phyloP scores from a whole-genome alignment of 306 rosid species.

The Trifolium fragiferum region DNA sequence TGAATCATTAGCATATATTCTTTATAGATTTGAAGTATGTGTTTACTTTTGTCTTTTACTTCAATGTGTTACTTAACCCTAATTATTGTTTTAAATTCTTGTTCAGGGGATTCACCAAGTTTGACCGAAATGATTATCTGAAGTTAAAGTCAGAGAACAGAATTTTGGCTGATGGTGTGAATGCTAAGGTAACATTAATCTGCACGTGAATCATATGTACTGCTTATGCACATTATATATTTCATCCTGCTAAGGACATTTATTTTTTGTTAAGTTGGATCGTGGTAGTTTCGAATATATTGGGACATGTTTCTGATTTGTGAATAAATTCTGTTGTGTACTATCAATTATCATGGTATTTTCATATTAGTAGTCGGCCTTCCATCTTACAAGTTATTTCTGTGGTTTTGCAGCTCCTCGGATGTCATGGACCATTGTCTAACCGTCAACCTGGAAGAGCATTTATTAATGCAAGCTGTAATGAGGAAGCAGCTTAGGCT shows the following conservation, averaged over 20 bases:
- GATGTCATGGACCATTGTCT: background rate
- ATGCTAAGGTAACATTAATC: background rate
- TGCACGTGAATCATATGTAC: background rate
- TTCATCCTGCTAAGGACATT: background rate
- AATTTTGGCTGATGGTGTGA: background rate
- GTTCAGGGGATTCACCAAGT: background rate
- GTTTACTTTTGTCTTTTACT: background rate
- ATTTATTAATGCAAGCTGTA: background rate
- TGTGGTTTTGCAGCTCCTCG: background rate
- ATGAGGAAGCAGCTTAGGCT: background rate
- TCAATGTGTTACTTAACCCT: too few relatives aligned
- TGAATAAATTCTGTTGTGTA: background rate
- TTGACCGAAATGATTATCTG: background rate
- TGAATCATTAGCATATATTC: too few relatives aligned
- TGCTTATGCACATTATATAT: too few relatives aligned
- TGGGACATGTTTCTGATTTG: background rate
- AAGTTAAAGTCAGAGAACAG: background rate
- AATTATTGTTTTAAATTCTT: background rate
- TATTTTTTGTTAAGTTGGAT: too few relatives aligned
- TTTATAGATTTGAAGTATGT: background rate
- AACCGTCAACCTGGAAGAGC: background rate
- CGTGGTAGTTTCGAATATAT: background rate
- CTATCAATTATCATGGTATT: background rate
- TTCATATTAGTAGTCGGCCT: background rate
- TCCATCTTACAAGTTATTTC: background rate